phyloP scores from a whole-genome alignment of 495 filamentous ascomycete genomes.

The Beverwykella pulmonaria region DNA sequence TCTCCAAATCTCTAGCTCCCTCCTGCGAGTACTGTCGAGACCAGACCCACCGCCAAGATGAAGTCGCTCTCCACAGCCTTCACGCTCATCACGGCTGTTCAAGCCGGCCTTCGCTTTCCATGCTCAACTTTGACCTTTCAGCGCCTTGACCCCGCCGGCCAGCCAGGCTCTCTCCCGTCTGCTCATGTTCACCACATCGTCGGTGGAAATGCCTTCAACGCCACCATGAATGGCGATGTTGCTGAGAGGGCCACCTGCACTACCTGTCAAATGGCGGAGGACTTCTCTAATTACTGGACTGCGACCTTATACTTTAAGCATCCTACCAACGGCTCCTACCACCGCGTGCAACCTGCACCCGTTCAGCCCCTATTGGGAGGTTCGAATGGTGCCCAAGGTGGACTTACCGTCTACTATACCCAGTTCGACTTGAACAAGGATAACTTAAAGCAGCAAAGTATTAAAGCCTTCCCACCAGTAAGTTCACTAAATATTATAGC shows the following conservation, averaged over 20 bases:
- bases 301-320: slow-evolving; percentile 56
- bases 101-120: slow-evolving; percentile 53
- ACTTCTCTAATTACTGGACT: slow-evolving; percentile 50
- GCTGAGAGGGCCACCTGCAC: slow-evolving; percentile 50
- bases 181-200: slow-evolving; percentile 56
- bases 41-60: slow-evolving; percentile 42
- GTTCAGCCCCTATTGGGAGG: slow-evolving; percentile 47
- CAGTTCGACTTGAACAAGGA: slow-evolving; percentile 48
- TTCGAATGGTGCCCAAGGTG: slow-evolving; percentile 51
- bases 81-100: slow-evolving; percentile 44
- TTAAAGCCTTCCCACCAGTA: slow-evolving; percentile 54
- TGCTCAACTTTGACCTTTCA: slow-evolving; percentile 54
- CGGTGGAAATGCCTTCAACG: slow-evolving; percentile 55
- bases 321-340: slow-evolving; percentile 53
- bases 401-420: slow-evolving; percentile 55
- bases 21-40: slow-evolving; percentile 4
- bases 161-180: slow-evolving; percentile 47
- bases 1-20: not conserved
- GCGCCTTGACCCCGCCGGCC: slow-evolving; percentile 51
- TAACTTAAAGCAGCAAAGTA: slow-evolving; percentile 48
- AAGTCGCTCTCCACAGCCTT: slow-evolving; percentile 48
- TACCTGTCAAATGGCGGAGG: slow-evolving; percentile 46
- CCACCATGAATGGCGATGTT: slow-evolving; percentile 52
- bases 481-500: not conserved
- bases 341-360: slow-evolving; percentile 49